These are phyloP conservation scores for Candida piceae DNA, from an alignment of 805 yeast species.

Conservation along the genomic window DNA sequence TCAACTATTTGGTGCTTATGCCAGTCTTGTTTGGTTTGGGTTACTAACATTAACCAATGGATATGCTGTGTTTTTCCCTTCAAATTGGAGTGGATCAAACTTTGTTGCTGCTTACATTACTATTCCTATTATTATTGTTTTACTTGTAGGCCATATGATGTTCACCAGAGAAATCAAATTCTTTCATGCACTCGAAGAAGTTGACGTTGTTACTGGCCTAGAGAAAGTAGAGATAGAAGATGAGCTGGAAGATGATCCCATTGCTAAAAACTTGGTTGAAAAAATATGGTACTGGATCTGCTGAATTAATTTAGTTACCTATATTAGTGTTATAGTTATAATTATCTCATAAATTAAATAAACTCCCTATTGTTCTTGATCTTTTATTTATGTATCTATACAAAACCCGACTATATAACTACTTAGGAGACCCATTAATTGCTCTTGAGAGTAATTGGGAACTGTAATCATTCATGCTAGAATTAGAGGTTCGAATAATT, in stretches of 20 bases:
- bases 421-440: slow-evolving; percentile 4
- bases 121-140: slow-evolving; percentile 43
- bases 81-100: slow-evolving; percentile 40
- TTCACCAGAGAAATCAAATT: slow-evolving; percentile 39
- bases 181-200: slow-evolving; percentile 44
- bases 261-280: slow-evolving; percentile 34
- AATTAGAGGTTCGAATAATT: background rate
- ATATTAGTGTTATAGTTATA: no score
- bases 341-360: no score
- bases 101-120: slow-evolving; percentile 66
- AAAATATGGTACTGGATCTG: slow-evolving; percentile 39
- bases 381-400: no score
- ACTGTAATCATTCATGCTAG: slow-evolving; percentile 4
- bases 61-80: slow-evolving; percentile 49
- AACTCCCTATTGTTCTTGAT: no score
- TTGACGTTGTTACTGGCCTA: slow-evolving; percentile 53
- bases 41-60: slow-evolving; percentile 64
- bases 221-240: slow-evolving; percentile 51
- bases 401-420: background rate
- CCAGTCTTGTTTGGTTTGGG: slow-evolving; percentile 40
- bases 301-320: no score
- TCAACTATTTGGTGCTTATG: slow-evolving; percentile 57
- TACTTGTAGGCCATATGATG: slow-evolving; percentile 52
- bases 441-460: slow-evolving; percentile 13
- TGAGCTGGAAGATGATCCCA: slow-evolving; percentile 27